Base-by-base conservation (phyloP, 2,329 filamentous ascomycete genomes). In the Cladorrhinum sp. region DNA sequence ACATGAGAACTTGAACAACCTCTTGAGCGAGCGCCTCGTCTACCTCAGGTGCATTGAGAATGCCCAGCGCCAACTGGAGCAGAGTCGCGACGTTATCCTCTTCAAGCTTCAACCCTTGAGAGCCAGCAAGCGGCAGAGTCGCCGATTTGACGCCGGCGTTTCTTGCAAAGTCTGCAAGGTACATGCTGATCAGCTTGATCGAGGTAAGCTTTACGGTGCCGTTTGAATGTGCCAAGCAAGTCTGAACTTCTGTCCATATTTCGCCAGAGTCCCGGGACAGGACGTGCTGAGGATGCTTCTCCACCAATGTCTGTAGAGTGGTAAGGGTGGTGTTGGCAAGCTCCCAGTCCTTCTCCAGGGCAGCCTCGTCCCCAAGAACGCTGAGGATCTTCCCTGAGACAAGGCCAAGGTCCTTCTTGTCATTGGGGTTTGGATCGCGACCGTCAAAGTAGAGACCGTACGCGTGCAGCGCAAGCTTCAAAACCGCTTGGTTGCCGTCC, bases 361-460 rank as follows among this genome's bases (percentile, higher is more conserved):
- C 74, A 14, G 85, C 81, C 52, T 84, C 81, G 9, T 82, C 76
- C 7, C 79, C 76, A 30, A 91, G 75, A 20, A 86, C 76, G 6
- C 79, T 73, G 6, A 82, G 71, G 8, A 85, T 78, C 60, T 78
- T 84, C 66, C 75, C 79, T 14, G 87, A 77, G 57, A 93, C 79
- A 36, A 86, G 82, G 10, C 81, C 79, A 10, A 90, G 77, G 69
- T 96, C 89, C 68, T 88, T 89, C 62, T 84, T 81, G 62, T 86
- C 86, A 62, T 84, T 86, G 8, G 79, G 71, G 1, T 78, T 79
- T 2, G 82, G 78, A 39, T 85, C 84, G 33, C 83, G 82, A 0
- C 83, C 84, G 62, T 95, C 90, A 61, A 96, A 90, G 73, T 94
- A 96, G 55, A 95, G 86, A 1, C 86, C 84, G 77, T 93, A 96